phyloP scores from a whole-genome alignment of 2,329 filamentous ascomycete genomes.

The Exophiala bonariae region DNA sequence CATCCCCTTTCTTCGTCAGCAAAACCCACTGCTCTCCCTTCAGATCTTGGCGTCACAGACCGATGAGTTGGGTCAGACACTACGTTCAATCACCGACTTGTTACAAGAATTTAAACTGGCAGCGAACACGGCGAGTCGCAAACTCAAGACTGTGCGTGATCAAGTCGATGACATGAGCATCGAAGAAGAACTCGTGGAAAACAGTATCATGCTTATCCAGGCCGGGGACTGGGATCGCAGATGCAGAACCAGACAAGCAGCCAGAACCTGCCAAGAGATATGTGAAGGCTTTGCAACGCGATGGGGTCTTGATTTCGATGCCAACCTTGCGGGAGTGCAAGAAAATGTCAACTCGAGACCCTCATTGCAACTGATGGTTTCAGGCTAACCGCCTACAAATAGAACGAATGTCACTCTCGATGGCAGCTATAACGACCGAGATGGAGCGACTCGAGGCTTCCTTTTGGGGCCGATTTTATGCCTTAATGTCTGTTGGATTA shows the following conservation, averaged over 20 bases:
- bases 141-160: constrained; percentile 78
- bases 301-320: constrained; percentile 25
- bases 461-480: no score
- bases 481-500: no score
- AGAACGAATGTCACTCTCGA: no score
- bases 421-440: no score
- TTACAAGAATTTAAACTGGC: constrained; percentile 92
- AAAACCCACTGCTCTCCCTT: constrained; percentile 63
- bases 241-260: constrained; percentile 75
- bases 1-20: constrained; percentile 49
- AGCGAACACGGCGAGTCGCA: constrained; percentile 75
- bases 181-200: constrained; percentile 79
- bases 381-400: neutral
- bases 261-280: constrained; percentile 80
- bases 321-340: constrained; percentile 7
- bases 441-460: no score
- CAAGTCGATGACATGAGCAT: constrained; percentile 80
- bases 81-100: constrained; percentile 85
- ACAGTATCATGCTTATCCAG: constrained; percentile 79
- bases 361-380: constrained; percentile 3
- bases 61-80: constrained; percentile 71
- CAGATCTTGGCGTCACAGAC: constrained; percentile 70
- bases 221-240: constrained; percentile 80
- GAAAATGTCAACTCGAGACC: constrained; percentile 2
- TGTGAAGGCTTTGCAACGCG: constrained; percentile 78